Evolutionary conservation across 2,329 filamentous ascomycete species (phyloP), one percentile per base, ranked within the genome.

Genomic region (Fusarium avenaceum): DNA sequence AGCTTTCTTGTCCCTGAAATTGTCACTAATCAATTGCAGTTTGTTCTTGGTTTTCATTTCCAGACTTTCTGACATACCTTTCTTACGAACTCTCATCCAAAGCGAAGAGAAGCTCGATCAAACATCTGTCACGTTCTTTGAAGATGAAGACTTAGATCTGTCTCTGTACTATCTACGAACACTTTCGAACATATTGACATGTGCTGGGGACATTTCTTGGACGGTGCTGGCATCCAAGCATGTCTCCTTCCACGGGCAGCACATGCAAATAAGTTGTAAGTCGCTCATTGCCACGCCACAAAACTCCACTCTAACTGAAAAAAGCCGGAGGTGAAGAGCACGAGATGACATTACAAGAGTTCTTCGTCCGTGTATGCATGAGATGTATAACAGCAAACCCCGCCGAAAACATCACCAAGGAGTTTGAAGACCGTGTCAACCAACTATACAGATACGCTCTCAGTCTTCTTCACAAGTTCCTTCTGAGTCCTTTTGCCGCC

Each of bases 111-210:
- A 63, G 48, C n/a, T 46, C 32, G 62, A 72, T 3, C 50, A 72
- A 33, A 30, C 55, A n/a, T 30, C 64, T 4, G 39, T 64, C 5
- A 44, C 59, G 0, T 78, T 87, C 60, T 80, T 79, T 4, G 81
- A 84, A 44, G 84, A 88, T 8, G 89, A 93, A 65, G 92, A 96
- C 69, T 83, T 94, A 9, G 90, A 92, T 64, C 85, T 94, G 57
- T 93, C 90, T 63, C 81, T 92, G 4, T 96, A 97, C 76, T 91
- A 95, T 72, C 80, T 97, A 20, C 87, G 88, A 51, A 91, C 91
- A 3, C 77, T 97, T 2, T 89, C 89, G 7, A 91, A 93, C 68
- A 85, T 96, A 26, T 97, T 17, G 84, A 86, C 26, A 17, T 89
- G 88, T 88, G 57, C 91, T 86, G 20, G 78, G 6, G 89, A 91